Conservation (phyloP, 2,329 filamentous ascomycete genomes). For the Fonsecaea monophora region DNA sequence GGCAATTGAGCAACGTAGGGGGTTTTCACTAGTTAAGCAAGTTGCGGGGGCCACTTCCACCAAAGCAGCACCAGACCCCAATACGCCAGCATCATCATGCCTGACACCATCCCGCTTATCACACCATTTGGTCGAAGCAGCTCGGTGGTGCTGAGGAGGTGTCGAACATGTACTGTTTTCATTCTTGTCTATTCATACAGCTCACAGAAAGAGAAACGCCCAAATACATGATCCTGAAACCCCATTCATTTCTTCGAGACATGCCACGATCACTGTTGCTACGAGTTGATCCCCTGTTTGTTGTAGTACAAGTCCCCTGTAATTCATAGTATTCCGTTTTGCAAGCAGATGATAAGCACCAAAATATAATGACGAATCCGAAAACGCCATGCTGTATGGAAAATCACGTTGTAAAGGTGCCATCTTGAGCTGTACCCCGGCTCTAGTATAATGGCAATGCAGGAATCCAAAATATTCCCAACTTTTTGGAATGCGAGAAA, state of each 20-base stretch:
- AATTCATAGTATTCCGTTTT: slow-evolving; percentile 2
- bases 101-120: background rate
- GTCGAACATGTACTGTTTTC: background rate
- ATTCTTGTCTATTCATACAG: slow-evolving; percentile 29
- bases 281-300: background rate
- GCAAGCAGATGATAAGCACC: slow-evolving; percentile 2
- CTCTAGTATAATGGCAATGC: background rate
- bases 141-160: background rate
- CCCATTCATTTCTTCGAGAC: background rate
- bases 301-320: slow-evolving; percentile 16
- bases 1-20: slow-evolving; percentile 15
- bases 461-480: slow-evolving; percentile 3
- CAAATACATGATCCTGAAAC: background rate
- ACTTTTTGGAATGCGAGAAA: slow-evolving; percentile 1
- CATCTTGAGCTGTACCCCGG: background rate
- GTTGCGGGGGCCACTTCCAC: slow-evolving; percentile 26
- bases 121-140: slow-evolving; percentile 1
- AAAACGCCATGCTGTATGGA: slow-evolving; percentile 36
- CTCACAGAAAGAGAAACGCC: background rate
- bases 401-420: slow-evolving; percentile 18
- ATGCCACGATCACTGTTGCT: background rate
- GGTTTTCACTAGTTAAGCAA: slow-evolving; percentile 17
- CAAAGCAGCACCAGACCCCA: slow-evolving; percentile 7
- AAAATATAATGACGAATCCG: slow-evolving; percentile 10
- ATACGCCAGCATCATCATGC: background rate